A percentile compares a stretch with the other conserved stretches of the same genome.
Evolutionary conservation across 768 basidiomycete species (phyloP).

Genomic region (Leccinum pellstonianum): DNA sequence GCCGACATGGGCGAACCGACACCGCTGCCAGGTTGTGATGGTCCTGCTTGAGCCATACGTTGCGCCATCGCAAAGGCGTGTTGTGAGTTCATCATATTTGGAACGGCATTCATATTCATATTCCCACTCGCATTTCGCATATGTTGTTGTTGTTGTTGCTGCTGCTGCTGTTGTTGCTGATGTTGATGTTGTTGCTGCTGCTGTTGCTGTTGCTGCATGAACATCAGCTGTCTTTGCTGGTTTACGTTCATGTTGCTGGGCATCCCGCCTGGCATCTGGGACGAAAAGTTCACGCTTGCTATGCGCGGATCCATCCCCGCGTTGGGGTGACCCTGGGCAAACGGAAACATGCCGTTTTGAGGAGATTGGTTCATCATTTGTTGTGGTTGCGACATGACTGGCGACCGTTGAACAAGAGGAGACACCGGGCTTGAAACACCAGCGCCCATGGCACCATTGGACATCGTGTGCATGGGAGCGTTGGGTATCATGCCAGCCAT

Average conservation of each 20-base stretch:
- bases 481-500: constrained; percentile 33
- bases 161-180: constrained; percentile 3
- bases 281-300: constrained; percentile 26
- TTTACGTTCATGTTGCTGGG: constrained; percentile 27
- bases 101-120: constrained; percentile 24
- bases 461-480: constrained; percentile 24
- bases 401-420: constrained; percentile 29
- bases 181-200: background rate
- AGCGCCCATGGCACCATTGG: constrained; percentile 26
- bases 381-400: constrained; percentile 28
- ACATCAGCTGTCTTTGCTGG: constrained; percentile 48
- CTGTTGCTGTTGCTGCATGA: constrained; percentile 37
- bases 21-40: constrained; percentile 28
- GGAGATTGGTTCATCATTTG: constrained; percentile 27
- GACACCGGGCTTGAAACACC: constrained; percentile 31
- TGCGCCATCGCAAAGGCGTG: constrained; percentile 42
- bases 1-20: constrained; percentile 44
- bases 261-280: constrained; percentile 32
- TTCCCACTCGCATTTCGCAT: constrained; percentile 30
- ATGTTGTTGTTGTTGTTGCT: constrained; percentile 27
- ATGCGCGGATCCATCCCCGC: constrained; percentile 33
- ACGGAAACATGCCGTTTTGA: constrained; percentile 35
- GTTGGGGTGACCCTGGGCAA: constrained; percentile 24
- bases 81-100: constrained; percentile 35
- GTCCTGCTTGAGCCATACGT: constrained; percentile 43